phyloP scores from a whole-genome alignment of 208 protist species.

The Entamoeba histolytica region DNA sequence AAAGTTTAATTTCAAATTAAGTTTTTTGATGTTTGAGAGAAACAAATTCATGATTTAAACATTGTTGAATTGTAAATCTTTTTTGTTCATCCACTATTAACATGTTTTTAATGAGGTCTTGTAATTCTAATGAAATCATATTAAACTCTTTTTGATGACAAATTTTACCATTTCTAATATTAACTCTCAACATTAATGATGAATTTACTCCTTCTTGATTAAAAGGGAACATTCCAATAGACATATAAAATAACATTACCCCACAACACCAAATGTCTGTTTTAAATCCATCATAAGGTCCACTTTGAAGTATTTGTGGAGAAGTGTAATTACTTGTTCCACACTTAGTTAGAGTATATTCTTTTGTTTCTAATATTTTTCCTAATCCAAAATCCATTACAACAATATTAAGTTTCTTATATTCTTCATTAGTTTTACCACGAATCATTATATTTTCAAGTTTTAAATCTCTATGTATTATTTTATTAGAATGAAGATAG shows the following conservation, averaged over 20 bases:
- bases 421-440: not conserved
- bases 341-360: not conserved
- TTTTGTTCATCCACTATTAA: not conserved
- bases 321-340: not conserved
- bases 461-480: too few species aligned
- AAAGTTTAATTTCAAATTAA: too few species aligned
- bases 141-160: not conserved
- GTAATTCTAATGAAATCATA: not conserved
- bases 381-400: not conserved
- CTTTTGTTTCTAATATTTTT: not conserved
- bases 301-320: not conserved
- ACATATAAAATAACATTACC: not conserved
- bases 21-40: too few species aligned
- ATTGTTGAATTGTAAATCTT: not conserved
- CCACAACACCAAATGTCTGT: not conserved
- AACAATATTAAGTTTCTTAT: not conserved
- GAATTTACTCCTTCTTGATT: not conserved
- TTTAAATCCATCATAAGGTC: not conserved
- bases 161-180: not conserved
- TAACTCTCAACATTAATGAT: not conserved
- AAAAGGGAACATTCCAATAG: not conserved
- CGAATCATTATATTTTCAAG: not conserved
- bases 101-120: not conserved
- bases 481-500: not conserved
- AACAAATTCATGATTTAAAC: not conserved